Percentiles rank a stretch among this genome's conserved stretches.
Conservation (phyloP, 1,284 basidiomycete species). For the Pseudozyma tsukubaensis region DNA sequence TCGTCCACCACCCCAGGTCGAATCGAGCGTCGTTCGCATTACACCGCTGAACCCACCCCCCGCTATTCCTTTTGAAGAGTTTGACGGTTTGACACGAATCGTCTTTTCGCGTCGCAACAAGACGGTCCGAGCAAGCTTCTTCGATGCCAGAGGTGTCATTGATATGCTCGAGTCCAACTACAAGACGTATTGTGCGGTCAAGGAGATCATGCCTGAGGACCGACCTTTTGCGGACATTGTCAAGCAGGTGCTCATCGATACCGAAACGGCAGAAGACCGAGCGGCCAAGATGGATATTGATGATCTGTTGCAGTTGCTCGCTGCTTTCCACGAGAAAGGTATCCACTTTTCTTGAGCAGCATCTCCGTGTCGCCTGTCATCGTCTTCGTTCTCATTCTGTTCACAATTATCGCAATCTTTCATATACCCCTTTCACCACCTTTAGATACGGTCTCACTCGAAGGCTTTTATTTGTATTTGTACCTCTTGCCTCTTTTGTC, state of each 20-base stretch:
- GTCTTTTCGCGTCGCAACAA: conserved; percentile 92
- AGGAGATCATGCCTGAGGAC: conserved; percentile 65
- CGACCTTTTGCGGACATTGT: conserved; percentile 72
- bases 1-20: conserved; percentile 93
- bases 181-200: conserved; percentile 90
- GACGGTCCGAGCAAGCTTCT: conserved; percentile 84
- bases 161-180: conserved; percentile 95
- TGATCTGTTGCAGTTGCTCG: conserved; percentile 80
- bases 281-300: conserved; percentile 87
- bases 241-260: conserved; percentile 79
- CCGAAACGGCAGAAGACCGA: conserved; percentile 77
- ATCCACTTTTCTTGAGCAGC: conserved; percentile 80
- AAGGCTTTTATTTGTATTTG: conserved; percentile 23
- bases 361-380: background rate
- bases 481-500: conserved; percentile 3
- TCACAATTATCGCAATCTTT: background rate
- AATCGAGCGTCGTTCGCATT: conserved; percentile 89
- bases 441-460: background rate
- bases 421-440: conserved; percentile 11
- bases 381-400: background rate
- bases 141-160: conserved; percentile 87
- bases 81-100: conserved; percentile 91
- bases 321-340: conserved; percentile 84
- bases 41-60: conserved; percentile 94
- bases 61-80: conserved; percentile 94